Base-by-base conservation (phyloP, 805 yeast genomes). In the Metschnikowia baotianmanensis region DNA sequence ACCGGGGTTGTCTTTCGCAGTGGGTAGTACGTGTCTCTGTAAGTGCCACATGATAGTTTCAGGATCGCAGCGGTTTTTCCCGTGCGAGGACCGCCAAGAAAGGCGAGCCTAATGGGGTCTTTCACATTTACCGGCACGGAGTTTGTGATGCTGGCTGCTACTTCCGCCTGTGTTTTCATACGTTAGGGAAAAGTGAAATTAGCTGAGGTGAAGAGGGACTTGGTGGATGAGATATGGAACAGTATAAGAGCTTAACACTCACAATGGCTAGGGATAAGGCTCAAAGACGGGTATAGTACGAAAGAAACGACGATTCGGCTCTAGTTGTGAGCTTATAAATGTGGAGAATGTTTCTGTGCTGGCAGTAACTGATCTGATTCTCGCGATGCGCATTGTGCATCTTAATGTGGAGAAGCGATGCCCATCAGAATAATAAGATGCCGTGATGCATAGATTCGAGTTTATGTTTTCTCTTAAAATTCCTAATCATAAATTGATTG, bases 11-110 rank as follows among this genome's bases (percentile, higher is more conserved):
- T 79, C 40, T 71, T 75, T 31, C 75, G 67, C 3, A 91, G 85
- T 5, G 93, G 95, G 52, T 85, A 85, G 56, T 85, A 83, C 0
- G 84, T 83, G 43, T 82, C 89, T 36, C 78, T 69, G 40, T 74
- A 78, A 19, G 68, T 66, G 19, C 74, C 73, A 16, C 73, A 61
- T 2, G 72, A 65, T 12, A 80, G 50, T 35, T 74, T 63, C 38
- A 78, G 72, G 10, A 78, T 72, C 27, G 77, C 65, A 0, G 84
- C 70, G 3, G 86, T 75, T 53, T 82, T 82, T 9, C 88, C 88
- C 0, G 77, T 71, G 13, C 68, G 67, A 10, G 76, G 67, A 0
- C 76, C 84, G 0, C 88, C 88, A 3, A 82, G 55, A 1, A 82
- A 69, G 0, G 83, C 86, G 12, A 82, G 53, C 43, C 85, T 63